These are phyloP conservation scores for Peronosclerospora sorghi DNA, from an alignment of 352 stramenopile species.

Conservation along the genomic window DNA sequence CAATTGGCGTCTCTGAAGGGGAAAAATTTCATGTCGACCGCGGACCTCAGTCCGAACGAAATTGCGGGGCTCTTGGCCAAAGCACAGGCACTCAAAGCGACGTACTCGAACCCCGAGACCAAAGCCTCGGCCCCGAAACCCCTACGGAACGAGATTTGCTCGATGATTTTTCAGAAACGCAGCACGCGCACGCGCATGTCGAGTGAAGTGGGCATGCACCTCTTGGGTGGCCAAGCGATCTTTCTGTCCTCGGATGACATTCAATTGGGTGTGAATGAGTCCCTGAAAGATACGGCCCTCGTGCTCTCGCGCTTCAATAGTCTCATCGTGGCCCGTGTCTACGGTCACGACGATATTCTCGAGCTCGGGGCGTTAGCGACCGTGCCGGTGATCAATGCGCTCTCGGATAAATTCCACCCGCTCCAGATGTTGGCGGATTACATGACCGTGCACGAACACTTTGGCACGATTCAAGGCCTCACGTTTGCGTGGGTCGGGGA, in stretches of 20 bases:
- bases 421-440: conserved; percentile 97
- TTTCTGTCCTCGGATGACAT: conserved; percentile 97
- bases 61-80: conserved; percentile 52
- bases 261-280: conserved; percentile 97
- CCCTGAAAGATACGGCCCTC: conserved; percentile 83
- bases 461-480: conserved; percentile 78
- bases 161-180: conserved; percentile 93
- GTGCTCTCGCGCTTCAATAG: conserved; percentile 92
- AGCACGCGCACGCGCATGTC: conserved; percentile 88
- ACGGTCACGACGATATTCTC: conserved; percentile 80
- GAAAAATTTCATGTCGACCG: conserved; percentile 64
- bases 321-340: conserved; percentile 94
- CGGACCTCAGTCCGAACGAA: conserved; percentile 37
- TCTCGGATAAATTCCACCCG: conserved; percentile 96
- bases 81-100: conserved; percentile 55
- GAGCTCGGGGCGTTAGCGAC: conserved; percentile 85
- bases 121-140: conserved; percentile 52
- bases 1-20: conserved; percentile 43
- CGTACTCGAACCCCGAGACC: conserved; percentile 44
- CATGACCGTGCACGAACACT: conserved; percentile 90
- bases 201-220: conserved; percentile 93
- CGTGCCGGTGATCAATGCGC: conserved; percentile 96
- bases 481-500: conserved; percentile 97
- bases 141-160: conserved; percentile 68
- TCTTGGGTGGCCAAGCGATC: conserved; percentile 93